phyloP scores from a whole-genome alignment of 306 rosid species.

The Canavalia ensiformis region DNA sequence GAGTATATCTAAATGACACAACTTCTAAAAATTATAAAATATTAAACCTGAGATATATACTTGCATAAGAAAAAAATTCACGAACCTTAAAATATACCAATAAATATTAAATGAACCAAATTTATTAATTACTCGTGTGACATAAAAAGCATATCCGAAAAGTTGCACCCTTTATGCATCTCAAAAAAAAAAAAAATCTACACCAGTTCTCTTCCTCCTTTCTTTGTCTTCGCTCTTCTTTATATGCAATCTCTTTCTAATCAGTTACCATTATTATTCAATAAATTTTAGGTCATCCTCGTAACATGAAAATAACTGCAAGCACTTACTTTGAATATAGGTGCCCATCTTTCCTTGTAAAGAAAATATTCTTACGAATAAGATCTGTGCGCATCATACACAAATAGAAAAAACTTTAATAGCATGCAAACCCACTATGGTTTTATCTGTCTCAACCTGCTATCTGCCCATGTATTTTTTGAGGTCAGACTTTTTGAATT shows the following conservation, averaged over 20 bases:
- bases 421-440: not conserved
- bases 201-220: not conserved
- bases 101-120: too few species aligned
- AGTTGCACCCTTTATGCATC: constrained; percentile 37
- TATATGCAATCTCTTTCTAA: not conserved
- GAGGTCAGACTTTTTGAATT: not conserved
- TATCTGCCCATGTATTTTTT: not conserved
- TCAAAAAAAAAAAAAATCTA: not conserved
- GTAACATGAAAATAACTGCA: constrained; percentile 18
- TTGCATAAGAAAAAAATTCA: too few species aligned
- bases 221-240: not conserved
- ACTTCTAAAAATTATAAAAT: too few species aligned
- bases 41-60: too few species aligned
- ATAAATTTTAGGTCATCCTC: constrained; percentile 20
- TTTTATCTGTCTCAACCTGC: constrained; percentile 24
- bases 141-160: constrained; percentile 27
- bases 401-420: not conserved
- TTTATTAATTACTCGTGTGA: too few species aligned
- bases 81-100: too few species aligned
- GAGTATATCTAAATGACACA: too few species aligned
- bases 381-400: constrained; percentile 14
- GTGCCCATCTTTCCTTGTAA: constrained; percentile 18
- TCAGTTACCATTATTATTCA: constrained; percentile 9
- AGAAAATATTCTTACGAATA: not conserved
- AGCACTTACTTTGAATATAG: not conserved